A percentile compares a stretch with the other conserved stretches of the same genome.
Evolutionary conservation across 805 yeast genomes (phyloP).

Genomic region (Jamesozyma spencerorum): DNA sequence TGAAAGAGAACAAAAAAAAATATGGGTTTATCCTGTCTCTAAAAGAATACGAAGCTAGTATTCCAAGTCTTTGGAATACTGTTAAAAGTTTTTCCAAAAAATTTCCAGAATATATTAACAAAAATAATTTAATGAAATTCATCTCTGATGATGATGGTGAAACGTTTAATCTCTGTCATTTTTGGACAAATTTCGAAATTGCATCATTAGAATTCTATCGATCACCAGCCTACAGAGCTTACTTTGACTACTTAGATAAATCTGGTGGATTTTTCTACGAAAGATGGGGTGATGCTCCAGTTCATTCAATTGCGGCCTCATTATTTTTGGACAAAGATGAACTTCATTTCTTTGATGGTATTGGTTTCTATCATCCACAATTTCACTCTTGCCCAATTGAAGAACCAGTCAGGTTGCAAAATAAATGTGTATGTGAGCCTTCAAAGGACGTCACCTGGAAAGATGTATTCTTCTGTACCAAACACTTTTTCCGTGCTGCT

Average conservation of each 20-base stretch:
- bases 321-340: slow-evolving; percentile 47
- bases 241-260: slow-evolving; percentile 52
- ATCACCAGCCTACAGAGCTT: slow-evolving; percentile 44
- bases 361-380: slow-evolving; percentile 69
- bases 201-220: slow-evolving; percentile 67
- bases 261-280: slow-evolving; percentile 78
- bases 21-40: slow-evolving; percentile 64
- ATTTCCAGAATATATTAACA: slow-evolving; percentile 34
- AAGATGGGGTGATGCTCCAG: slow-evolving; percentile 92
- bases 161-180: slow-evolving; percentile 66
- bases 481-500: slow-evolving; percentile 40
- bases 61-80: slow-evolving; percentile 54
- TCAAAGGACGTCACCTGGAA: slow-evolving; percentile 58
- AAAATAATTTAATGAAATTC: slow-evolving; percentile 52
- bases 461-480: slow-evolving; percentile 58
- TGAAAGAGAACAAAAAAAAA: slow-evolving; percentile 45
- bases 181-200: slow-evolving; percentile 73
- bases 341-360: slow-evolving; percentile 61
- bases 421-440: slow-evolving; percentile 58
- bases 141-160: slow-evolving; percentile 55
- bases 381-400: slow-evolving; percentile 56
- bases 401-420: slow-evolving; percentile 41
- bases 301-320: slow-evolving; percentile 72
- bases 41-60: slow-evolving; percentile 53
- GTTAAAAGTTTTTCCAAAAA: slow-evolving; percentile 39